phyloP scores from a whole-genome alignment of 2,329 filamentous ascomycete species.

The Cordyceps militaris region DNA sequence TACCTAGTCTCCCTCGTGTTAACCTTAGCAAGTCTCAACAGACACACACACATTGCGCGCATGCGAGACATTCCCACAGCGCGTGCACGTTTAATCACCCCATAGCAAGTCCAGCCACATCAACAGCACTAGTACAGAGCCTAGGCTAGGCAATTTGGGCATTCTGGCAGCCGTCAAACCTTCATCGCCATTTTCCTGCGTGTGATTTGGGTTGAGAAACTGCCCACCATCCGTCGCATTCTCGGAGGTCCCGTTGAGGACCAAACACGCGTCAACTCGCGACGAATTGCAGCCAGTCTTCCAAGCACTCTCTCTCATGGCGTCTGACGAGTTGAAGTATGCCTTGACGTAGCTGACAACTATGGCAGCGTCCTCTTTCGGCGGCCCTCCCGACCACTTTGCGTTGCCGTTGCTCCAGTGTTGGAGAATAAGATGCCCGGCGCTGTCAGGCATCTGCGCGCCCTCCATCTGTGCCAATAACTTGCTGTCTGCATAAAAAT shows the following conservation, averaged over 20 bases:
- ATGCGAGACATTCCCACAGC: slow-evolving; percentile 5
- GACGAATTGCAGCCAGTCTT: background rate
- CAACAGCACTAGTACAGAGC: background rate
- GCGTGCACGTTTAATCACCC: slow-evolving; percentile 8
- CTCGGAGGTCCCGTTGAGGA: slow-evolving; percentile 5
- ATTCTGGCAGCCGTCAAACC: background rate
- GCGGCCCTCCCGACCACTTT: slow-evolving; percentile 66
- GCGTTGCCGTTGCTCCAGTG: slow-evolving; percentile 74
- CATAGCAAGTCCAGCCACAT: background rate
- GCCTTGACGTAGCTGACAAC: slow-evolving; percentile 65
- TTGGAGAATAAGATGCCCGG: slow-evolving; percentile 63
- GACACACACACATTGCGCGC: background rate
- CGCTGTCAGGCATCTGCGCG: slow-evolving; percentile 48
- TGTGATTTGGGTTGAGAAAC: slow-evolving; percentile 10
- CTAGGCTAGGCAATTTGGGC: background rate
- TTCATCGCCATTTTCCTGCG: slow-evolving; percentile 2
- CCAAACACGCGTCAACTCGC: slow-evolving; percentile 4
- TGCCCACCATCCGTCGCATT: slow-evolving; percentile 9
- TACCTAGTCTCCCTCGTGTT: slow-evolving; percentile 5
- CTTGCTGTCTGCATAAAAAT: slow-evolving; percentile 61
- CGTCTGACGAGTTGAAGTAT: slow-evolving; percentile 67
- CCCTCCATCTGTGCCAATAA: slow-evolving; percentile 50
- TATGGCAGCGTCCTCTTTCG: slow-evolving; percentile 52
- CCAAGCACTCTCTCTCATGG: slow-evolving; percentile 33
- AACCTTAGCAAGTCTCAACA: background rate